phyloP scores from a whole-genome alignment of 2,329 filamentous ascomycete species.

The Helotiales sp. region DNA sequence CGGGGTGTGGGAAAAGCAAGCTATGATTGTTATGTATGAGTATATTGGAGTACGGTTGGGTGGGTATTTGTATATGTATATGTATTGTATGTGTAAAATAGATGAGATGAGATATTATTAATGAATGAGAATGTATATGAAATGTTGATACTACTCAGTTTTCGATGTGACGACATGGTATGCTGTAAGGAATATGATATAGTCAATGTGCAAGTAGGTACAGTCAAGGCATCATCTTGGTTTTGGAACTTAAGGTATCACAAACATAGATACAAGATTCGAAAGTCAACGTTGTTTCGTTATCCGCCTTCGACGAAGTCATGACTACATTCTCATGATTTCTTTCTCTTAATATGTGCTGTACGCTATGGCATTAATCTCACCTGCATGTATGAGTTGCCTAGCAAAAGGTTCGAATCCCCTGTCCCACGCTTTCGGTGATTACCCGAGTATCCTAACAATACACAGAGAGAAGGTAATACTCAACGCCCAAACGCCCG shows the following conservation, averaged over 20 bases:
- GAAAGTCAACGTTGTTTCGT: too few relatives aligned
- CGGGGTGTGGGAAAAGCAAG: too few relatives aligned
- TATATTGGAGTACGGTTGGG: background rate
- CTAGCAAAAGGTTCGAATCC: background rate
- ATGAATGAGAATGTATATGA: background rate
- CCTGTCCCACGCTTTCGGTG: background rate
- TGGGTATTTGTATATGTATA: background rate
- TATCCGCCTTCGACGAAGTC: too few relatives aligned
- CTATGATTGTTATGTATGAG: background rate
- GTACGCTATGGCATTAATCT: background rate
- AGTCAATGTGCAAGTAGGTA: too few relatives aligned
- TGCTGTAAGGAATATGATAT: too few relatives aligned
- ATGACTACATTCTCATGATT: background rate
- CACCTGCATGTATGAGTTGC: too few relatives aligned
- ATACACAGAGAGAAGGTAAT: background rate
- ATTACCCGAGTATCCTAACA: background rate
- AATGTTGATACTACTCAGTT: too few relatives aligned
- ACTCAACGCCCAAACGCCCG: slow-evolving; percentile 14
- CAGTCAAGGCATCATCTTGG: too few relatives aligned
- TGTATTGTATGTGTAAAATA: background rate
- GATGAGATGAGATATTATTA: background rate
- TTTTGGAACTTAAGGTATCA: too few relatives aligned
- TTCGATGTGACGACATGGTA: too few relatives aligned
- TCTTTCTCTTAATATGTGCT: background rate
- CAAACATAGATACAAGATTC: too few relatives aligned